Conservation (phyloP, 176 grass and related monocot species). For the sorghum (Sorghum bicolor) region DNA sequence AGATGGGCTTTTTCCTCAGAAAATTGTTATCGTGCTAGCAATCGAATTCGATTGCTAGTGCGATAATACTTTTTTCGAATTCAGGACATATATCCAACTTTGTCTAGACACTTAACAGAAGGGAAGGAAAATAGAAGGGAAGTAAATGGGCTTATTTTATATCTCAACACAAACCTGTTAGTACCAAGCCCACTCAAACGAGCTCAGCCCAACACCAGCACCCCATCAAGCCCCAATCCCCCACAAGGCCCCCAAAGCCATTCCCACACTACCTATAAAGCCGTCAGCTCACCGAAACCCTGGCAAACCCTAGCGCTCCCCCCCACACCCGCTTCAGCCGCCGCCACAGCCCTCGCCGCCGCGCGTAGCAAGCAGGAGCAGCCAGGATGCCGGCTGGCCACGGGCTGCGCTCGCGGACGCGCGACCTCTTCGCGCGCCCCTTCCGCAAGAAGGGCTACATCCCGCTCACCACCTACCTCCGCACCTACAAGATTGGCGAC, state of each 20-base stretch:
- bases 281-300: neutral
- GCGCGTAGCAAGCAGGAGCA: constrained; percentile 30
- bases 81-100: no score
- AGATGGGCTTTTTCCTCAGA: no score
- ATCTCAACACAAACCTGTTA: neutral
- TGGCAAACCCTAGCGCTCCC: constrained; percentile 33
- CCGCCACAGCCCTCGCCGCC: neutral
- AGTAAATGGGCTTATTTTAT: neutral
- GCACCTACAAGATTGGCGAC: constrained; percentile 76
- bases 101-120: no score
- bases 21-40: no score
- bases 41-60: no score
- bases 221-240: neutral
- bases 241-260: neutral
- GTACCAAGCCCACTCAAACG: neutral
- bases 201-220: neutral
- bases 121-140: no score
- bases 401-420: constrained; percentile 60
- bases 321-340: neutral
- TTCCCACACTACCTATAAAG: constrained; percentile 26
- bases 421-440: constrained; percentile 57
- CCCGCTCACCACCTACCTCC: constrained; percentile 74
- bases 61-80: no score
- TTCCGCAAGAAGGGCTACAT: constrained; percentile 92
- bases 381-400: constrained; percentile 71